Evolutionary conservation across 768 basidiomycete genomes (phyloP).

Genomic region (Leccinum longicurvipes): DNA sequence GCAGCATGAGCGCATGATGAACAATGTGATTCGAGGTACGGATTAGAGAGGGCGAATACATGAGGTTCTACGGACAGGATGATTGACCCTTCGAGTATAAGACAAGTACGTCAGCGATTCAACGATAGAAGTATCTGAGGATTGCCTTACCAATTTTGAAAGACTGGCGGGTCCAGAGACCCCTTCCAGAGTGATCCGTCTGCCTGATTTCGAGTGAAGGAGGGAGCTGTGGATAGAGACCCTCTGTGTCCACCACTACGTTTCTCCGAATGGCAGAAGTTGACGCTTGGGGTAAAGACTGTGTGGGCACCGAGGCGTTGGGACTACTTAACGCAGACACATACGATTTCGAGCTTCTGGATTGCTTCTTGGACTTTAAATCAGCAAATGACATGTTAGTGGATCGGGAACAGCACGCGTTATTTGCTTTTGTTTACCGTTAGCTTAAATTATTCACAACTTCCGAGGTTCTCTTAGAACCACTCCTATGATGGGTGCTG

Average conservation of each 20-base stretch:
- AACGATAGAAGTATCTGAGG: background rate
- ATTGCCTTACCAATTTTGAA: constrained; percentile 37
- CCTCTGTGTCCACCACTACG: constrained; percentile 1
- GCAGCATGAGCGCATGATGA: constrained; percentile 58
- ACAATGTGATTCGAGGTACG: constrained; percentile 60
- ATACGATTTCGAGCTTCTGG: constrained; percentile 35
- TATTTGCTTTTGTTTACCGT: constrained; percentile 15
- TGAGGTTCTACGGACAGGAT: constrained; percentile 59
- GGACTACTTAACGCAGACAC: constrained; percentile 28
- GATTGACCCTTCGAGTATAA: constrained; percentile 46
- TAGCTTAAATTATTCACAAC: too few relatives aligned
- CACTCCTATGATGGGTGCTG: too few relatives aligned
- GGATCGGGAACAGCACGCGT: too few relatives aligned
- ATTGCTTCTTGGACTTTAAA: constrained; percentile 29
- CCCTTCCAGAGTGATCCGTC: constrained; percentile 40
- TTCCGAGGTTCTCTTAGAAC: too few relatives aligned
- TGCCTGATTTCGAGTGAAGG: constrained; percentile 38
- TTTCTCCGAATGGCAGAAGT: background rate
- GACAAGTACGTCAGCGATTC: background rate
- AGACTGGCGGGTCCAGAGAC: constrained; percentile 39
- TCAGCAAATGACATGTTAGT: constrained; percentile 36
- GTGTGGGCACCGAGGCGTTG: constrained; percentile 21
- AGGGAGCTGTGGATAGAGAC: constrained; percentile 35
- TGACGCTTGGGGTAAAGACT: constrained; percentile 23
- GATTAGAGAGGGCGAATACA: constrained; percentile 61